Conservation (phyloP, 176 grass and related monocot genomes). For the Avena eriantha region DNA sequence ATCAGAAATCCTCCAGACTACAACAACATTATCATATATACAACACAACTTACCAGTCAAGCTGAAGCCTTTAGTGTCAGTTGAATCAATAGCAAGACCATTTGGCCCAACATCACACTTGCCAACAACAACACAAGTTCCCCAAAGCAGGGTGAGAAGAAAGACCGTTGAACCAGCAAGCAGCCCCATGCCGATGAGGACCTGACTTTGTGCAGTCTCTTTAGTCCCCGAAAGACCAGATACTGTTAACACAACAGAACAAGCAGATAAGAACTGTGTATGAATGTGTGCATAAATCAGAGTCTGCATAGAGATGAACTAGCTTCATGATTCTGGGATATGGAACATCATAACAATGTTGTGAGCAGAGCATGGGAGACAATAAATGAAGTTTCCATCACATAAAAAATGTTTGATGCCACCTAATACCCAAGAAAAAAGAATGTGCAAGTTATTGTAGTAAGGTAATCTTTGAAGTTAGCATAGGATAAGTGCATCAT, state of each 20-base stretch:
- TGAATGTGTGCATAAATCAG: background rate
- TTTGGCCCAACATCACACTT: conserved; percentile 80
- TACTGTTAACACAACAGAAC: conserved; percentile 54
- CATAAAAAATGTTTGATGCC: background rate
- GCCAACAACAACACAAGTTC: conserved; percentile 93
- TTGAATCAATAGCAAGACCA: conserved; percentile 52
- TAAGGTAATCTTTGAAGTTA: background rate
- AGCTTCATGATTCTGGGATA: conserved; percentile 4
- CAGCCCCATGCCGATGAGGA: conserved; percentile 91
- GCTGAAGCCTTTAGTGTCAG: conserved; percentile 64
- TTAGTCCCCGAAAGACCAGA: conserved; percentile 91
- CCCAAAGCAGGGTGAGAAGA: conserved; percentile 94
- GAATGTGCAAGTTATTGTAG: background rate
- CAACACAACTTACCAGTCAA: conserved; percentile 62
- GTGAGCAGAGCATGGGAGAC: conserved; percentile 2
- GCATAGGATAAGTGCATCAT: background rate
- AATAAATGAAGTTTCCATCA: background rate
- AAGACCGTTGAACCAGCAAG: conserved; percentile 97
- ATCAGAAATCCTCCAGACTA: background rate
- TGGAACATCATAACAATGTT: background rate
- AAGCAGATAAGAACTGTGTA: conserved; percentile 34
- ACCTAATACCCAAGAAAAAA: background rate
- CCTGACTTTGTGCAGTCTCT: conserved; percentile 95
- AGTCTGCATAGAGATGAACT: background rate
- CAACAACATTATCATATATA: background rate